Base-by-base conservation (phyloP, 164 flowering plant species). In the Paratinospora sagittata region DNA sequence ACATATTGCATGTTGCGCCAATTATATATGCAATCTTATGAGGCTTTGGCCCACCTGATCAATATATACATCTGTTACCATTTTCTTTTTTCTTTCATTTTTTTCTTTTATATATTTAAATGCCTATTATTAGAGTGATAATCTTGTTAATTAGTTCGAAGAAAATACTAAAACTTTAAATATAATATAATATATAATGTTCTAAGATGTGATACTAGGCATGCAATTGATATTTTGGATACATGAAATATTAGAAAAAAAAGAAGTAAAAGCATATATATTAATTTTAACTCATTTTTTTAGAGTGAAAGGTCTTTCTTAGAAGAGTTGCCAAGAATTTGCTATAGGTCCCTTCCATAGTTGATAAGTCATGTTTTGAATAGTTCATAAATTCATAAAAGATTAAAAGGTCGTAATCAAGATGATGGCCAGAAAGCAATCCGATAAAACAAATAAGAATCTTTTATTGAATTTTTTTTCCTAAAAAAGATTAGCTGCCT, bases 391-490 rank as follows among this genome's bases (percentile, higher is more conserved):
- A n/a, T 37, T 17, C 27, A 8, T 8, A 66, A 30, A 37, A 23
- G 68, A 27, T 66, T 8, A 66, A 13, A 37, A 12, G 68, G 52
- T 66, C 45, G 6, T 17, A 66, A 13, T 66, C 68, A 66, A 36
- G 49, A 66, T 30, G 39, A 68, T 65, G 66, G 62, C 45, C 33
- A 60, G 78, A 66, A 66, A 70, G 49, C 61, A 68, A 70, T 73
- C 68, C 36, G 27, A 67, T 47, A 49, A 64, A 62, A 36, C 1
- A 27, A 47, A 33, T 33, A 19, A 36, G 30, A n/a, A 66, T 39
- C 9, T 5, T 19, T 27, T 34, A 2, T n/a, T 63, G 66, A 63
- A 5, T 13, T 27, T 17, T 63, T 63, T 19, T n/a, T n/a, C n/a
- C n/a, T n/a, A 63, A 27, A 39, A 57, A 39, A 73, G 17, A 24